Base-by-base conservation (phyloP, 2,329 filamentous ascomycete genomes). In the Macroventuria anomochaeta region DNA sequence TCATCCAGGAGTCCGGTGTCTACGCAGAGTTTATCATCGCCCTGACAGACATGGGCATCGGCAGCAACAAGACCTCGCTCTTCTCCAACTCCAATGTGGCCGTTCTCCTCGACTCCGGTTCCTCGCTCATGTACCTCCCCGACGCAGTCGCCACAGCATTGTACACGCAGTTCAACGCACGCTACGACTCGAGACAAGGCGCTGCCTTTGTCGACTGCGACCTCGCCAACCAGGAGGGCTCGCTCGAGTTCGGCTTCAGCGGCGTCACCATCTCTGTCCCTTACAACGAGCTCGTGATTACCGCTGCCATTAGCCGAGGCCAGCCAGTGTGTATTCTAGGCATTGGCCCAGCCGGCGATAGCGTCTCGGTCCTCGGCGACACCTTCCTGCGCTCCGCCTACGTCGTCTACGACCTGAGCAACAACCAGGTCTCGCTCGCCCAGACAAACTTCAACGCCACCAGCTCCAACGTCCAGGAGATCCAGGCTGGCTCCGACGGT, bases 21-120 rank as follows among this genome's bases (percentile, higher is more conserved):
- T 84, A 85, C 32, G 83, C 85, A 3, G 78, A 80, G 51, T 79
- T 80, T 63, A 72, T 81, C 69, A 81, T 84, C 39, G 80, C 79
- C 2, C 64, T 83, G 58, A 83, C 81, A 5, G 77, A 71, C 3
- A 65, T 82, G 51, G 77, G 78, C 13, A 62, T 70, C 13, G 77
- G 77, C 50, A 75, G 76, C 29, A 68, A 77, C 17, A 72, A 71
- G 10, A 73, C 75, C 25, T 77, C 76, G 10, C 66, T 83, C 48
- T 78, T 76, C 51, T 66, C 66, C 46, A 70, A 79, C 51, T 64
- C 77, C 46, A 69, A 71, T 21, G 69, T 76, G n/a, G 76, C 83
- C 3, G 88, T 86, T 2, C 80, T 92, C 4, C 81, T 93, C 29
- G 89, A 93, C 73, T 90, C 88, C 1, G 89, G 89, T 31, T 89